Conservation (phyloP, 805 yeast genomes). For the Ogataea paradorogensis region DNA sequence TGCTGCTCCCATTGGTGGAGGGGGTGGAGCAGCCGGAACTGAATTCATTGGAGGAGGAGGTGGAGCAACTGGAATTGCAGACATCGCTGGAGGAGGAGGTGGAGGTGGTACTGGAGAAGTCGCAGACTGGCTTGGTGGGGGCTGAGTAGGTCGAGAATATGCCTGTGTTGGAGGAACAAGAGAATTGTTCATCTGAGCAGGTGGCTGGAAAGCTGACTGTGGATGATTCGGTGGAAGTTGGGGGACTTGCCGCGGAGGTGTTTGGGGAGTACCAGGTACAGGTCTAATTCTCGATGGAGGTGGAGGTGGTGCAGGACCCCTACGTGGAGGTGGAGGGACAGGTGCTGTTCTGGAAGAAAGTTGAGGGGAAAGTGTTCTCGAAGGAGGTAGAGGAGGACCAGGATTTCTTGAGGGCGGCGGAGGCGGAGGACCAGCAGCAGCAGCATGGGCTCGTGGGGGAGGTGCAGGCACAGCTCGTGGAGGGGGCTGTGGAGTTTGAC, state of each 20-base stretch:
- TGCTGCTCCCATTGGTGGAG: slow-evolving; percentile 3
- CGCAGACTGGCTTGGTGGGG: slow-evolving; percentile 32
- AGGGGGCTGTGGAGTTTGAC: slow-evolving; percentile 1
- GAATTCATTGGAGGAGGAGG: slow-evolving; percentile 38
- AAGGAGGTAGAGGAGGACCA: slow-evolving; percentile 29
- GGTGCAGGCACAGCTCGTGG: slow-evolving; percentile 23
- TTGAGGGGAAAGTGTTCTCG: slow-evolving; percentile 23
- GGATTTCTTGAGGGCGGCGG: slow-evolving; percentile 34
- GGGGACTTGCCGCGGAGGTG: slow-evolving; percentile 7
- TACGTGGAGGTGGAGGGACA: slow-evolving; percentile 34
- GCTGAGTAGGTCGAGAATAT: slow-evolving; percentile 13
- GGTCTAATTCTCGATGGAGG: slow-evolving; percentile 36
- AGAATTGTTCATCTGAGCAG: slow-evolving; percentile 24
- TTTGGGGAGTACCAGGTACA: slow-evolving; percentile 14
- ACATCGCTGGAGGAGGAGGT: background rate
- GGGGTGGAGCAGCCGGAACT: slow-evolving; percentile 13
- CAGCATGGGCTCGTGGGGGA: slow-evolving; percentile 17
- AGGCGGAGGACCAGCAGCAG: slow-evolving; percentile 27
- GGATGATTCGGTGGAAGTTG: slow-evolving; percentile 7
- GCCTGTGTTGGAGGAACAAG: background rate
- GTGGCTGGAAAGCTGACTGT: slow-evolving; percentile 16
- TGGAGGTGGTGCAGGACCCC: slow-evolving; percentile 44
- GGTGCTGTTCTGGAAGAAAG: slow-evolving; percentile 28
- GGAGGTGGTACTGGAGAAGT: background rate
- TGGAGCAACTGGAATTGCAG: slow-evolving; percentile 24